phyloP scores from a whole-genome alignment of 129 eudicot species.

The Chrysanthemum seticuspe region DNA sequence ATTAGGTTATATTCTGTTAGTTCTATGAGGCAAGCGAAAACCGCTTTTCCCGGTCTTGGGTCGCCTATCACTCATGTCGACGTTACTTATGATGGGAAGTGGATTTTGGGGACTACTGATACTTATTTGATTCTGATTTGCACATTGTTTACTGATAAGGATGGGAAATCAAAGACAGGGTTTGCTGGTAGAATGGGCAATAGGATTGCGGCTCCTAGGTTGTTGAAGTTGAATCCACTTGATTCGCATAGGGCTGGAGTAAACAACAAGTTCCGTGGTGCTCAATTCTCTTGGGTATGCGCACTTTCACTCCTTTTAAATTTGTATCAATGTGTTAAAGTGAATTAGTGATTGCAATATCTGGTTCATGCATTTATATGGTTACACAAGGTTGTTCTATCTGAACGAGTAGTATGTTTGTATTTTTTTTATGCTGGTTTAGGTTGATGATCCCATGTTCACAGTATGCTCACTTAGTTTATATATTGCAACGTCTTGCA shows the following conservation, averaged over 20 bases:
- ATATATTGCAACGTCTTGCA: background rate
- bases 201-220: slow-evolving; percentile 77
- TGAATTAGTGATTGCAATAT: slow-evolving; percentile 13
- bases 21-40: slow-evolving; percentile 94
- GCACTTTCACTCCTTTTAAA: background rate
- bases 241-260: slow-evolving; percentile 94
- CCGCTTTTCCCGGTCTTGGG: slow-evolving; percentile 98
- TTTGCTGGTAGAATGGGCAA: slow-evolving; percentile 96
- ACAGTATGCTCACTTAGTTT: background rate
- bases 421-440: too few relatives aligned
- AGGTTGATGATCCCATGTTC: background rate
- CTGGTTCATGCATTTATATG: slow-evolving; percentile 17
- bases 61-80: slow-evolving; percentile 94
- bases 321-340: background rate
- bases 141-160: slow-evolving; percentile 81
- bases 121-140: slow-evolving; percentile 89
- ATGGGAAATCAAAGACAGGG: slow-evolving; percentile 89
- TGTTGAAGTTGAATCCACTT: slow-evolving; percentile 81
- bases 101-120: slow-evolving; percentile 97
- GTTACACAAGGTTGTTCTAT: background rate
- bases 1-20: slow-evolving; percentile 73
- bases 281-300: slow-evolving; percentile 97
- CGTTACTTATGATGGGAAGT: slow-evolving; percentile 96
- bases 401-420: background rate
- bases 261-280: slow-evolving; percentile 79